Evolutionary conservation across 1,139 yeast genomes (phyloP).

Genomic region (Taphrina flavorubra): DNA sequence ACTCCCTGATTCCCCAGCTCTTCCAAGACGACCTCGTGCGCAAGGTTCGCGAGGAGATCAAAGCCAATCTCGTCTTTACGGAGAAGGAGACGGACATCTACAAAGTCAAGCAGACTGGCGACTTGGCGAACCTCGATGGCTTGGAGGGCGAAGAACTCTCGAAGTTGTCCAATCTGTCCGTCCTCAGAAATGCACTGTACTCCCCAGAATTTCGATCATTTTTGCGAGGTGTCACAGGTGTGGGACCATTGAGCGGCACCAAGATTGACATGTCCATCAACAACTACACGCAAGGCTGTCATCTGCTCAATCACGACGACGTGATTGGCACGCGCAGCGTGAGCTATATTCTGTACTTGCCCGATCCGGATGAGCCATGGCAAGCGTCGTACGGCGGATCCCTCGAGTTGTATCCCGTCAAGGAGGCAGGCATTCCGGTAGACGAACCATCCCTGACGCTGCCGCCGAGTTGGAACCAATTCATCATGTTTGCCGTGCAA

Average conservation of each 20-base stretch:
- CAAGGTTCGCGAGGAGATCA: slow-evolving; percentile 81
- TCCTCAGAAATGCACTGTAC: slow-evolving; percentile 83
- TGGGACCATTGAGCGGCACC: slow-evolving; percentile 85
- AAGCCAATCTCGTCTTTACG: slow-evolving; percentile 83
- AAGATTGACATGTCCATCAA: slow-evolving; percentile 93
- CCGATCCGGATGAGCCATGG: slow-evolving; percentile 90
- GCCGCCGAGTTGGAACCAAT: slow-evolving; percentile 92
- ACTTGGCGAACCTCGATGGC: slow-evolving; percentile 89
- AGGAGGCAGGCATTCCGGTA: slow-evolving; percentile 86
- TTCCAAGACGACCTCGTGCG: slow-evolving; percentile 78
- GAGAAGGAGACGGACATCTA: slow-evolving; percentile 96
- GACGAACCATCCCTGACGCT: slow-evolving; percentile 73
- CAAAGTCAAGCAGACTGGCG: slow-evolving; percentile 91
- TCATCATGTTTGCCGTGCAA: slow-evolving; percentile 93
- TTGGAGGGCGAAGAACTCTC: slow-evolving; percentile 75
- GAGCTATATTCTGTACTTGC: slow-evolving; percentile 87
- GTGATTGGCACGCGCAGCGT: slow-evolving; percentile 95
- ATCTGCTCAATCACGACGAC: slow-evolving; percentile 92
- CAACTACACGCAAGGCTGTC: slow-evolving; percentile 91
- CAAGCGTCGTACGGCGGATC: slow-evolving; percentile 91
- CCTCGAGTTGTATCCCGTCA: slow-evolving; percentile 80
- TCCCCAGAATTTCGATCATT: slow-evolving; percentile 82
- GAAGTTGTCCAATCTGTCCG: slow-evolving; percentile 72
- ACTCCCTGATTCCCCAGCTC: slow-evolving; percentile 81
- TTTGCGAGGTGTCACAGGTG: slow-evolving; percentile 79